Percentiles rank a stretch among this genome's conserved stretches.
Conservation (phyloP, 306 rosid species). For the Cicer arietinum region DNA sequence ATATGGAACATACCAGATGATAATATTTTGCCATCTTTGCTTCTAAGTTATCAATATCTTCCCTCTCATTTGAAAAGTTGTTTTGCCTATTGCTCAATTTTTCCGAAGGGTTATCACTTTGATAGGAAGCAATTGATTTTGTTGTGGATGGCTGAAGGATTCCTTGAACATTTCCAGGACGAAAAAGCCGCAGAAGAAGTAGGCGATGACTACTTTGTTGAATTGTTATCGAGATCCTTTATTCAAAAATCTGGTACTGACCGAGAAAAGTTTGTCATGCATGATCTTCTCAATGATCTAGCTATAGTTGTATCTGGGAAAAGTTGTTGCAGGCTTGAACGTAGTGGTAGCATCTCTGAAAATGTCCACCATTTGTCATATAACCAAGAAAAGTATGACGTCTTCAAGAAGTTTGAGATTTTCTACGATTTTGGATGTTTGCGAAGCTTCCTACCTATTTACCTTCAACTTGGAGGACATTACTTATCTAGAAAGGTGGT, state of each 20-base stretch:
- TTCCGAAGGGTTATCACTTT: not conserved
- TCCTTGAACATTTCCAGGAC: not conserved
- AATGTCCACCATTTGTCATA: not conserved
- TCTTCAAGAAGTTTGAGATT: constrained; percentile 2
- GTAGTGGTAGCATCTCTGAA: not conserved
- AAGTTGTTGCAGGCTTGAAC: not conserved
- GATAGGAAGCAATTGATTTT: constrained; percentile 14
- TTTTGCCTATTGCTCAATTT: constrained; percentile 27
- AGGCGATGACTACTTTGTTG: constrained; percentile 41
- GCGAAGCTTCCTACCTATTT: not conserved
- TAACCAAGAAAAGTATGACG: not conserved
- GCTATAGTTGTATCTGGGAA: not conserved
- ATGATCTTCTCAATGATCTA: constrained; percentile 21
- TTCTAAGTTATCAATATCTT: constrained; percentile 1
- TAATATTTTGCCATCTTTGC: not conserved
- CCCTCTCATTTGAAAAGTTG: constrained; percentile 24
- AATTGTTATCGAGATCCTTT: constrained; percentile 23
- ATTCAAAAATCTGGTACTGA: not conserved
- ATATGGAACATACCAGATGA: constrained; percentile 30
- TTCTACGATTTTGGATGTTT: not conserved
- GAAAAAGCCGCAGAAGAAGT: constrained; percentile 25
- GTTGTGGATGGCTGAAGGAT: constrained; percentile 56
- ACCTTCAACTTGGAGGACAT: not conserved
- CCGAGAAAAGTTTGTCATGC: not conserved
- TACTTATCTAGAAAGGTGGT: not conserved